Evolutionary conservation across 2,329 filamentous ascomycete species (phyloP), one percentile per base, ranked within the genome.

Genomic region (Colletotrichum higginsianum): DNA sequence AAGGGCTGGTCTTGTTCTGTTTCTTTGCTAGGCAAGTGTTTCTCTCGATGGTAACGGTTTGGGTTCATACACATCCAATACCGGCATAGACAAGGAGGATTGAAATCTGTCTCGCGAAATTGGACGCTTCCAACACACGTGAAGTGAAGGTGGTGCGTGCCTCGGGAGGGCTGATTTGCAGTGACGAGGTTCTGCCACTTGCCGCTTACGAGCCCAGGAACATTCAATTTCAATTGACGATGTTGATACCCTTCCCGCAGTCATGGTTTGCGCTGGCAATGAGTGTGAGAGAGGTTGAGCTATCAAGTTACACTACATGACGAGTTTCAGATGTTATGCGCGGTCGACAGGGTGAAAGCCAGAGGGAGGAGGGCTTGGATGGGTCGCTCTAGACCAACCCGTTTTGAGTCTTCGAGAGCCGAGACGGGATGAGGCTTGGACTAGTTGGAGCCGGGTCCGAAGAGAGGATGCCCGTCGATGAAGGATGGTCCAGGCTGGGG

Each of bases 141-240:
- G 8, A 61, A 30, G 61, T 61, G 8, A 61, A 30, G 38, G 18
- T 23, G 50, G 23, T 57, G 35, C 53, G 21, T 23, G 26, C 58
- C 44, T 12, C 18, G 8, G 15, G n/a, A 52, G 30, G 60, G 26
- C 12, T 56, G 26, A 6, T 26, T 49, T 49, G 42, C 56, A 61
- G 63, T 63, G 58, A 71, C 40, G 65, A 68, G 44, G 13, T 49
- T 58, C 65, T 71, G 58, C 53, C 55, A 3, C 65, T 58, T 64
- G 26, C n/a, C 44, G 55, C 58, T 44, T 7, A 71, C 65, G 65
- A 71, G 65, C 58, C 30, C 23, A 47, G 21, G 65, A 21, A n/a
- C 26, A 38, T 44, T 57, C 30, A 66, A 66, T 46, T 44, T 57
- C 30, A 66, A 60, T 53, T 40, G 21, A 66, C 26, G 40, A 53